A percentile compares a stretch with the other conserved stretches of the same genome.
Evolutionary conservation across 1,284 basidiomycete species (phyloP).

Genomic region (Fomitopsis betulina): DNA sequence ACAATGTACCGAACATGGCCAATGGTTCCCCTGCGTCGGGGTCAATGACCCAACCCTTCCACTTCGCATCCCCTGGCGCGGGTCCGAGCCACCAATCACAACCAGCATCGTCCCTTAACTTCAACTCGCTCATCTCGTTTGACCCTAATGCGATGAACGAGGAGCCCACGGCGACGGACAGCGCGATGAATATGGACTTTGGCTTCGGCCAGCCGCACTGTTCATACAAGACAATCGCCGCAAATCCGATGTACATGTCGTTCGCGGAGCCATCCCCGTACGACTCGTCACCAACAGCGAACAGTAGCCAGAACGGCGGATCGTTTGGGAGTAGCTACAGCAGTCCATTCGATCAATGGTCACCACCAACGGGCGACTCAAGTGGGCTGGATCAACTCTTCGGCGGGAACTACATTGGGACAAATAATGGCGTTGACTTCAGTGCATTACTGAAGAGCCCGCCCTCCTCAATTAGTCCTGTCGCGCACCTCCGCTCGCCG

Average conservation of each 20-base stretch:
- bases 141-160: slow-evolving; percentile 61
- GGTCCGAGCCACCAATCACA: slow-evolving; percentile 24
- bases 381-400: slow-evolving; percentile 51
- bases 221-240: slow-evolving; percentile 71
- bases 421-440: slow-evolving; percentile 38
- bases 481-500: slow-evolving; percentile 34
- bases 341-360: slow-evolving; percentile 26
- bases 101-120: slow-evolving; percentile 14
- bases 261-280: slow-evolving; percentile 56
- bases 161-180: slow-evolving; percentile 48
- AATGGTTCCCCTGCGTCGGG: slow-evolving; percentile 12
- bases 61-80: slow-evolving; percentile 25
- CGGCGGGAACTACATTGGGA: slow-evolving; percentile 44
- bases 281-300: slow-evolving; percentile 22
- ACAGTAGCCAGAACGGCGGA: slow-evolving; percentile 10
- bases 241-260: slow-evolving; percentile 78
- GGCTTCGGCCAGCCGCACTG: slow-evolving; percentile 39
- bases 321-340: slow-evolving; percentile 13
- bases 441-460: slow-evolving; percentile 38
- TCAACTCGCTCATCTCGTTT: slow-evolving; percentile 14
- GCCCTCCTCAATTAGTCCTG: slow-evolving; percentile 48
- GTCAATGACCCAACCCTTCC: slow-evolving; percentile 15
- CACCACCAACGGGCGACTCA: slow-evolving; percentile 18
- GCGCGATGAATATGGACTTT: slow-evolving; percentile 60
- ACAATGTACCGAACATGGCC: slow-evolving; percentile 12